Base-by-base conservation (phyloP, 2,329 filamentous ascomycete species). In the Sporothrix dimorphospora region DNA sequence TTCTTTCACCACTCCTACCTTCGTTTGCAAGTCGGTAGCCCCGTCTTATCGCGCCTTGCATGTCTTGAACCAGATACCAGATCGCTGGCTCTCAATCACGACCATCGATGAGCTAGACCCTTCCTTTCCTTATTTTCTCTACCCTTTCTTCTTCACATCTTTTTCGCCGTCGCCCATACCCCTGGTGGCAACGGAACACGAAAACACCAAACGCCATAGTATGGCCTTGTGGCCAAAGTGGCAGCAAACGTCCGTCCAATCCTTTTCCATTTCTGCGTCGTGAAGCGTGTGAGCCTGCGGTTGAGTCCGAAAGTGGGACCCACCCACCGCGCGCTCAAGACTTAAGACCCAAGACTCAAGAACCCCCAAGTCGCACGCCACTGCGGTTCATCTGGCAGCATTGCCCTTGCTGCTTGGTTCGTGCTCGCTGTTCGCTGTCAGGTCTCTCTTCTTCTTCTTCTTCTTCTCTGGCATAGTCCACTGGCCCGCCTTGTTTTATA, bases 1-100 rank as follows among this genome's bases (percentile, higher is more conserved):
- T 45, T 34, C 21, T 14, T 3, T 40, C 42, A 34, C 19, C 42
- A 6, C 12, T n/a, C 14, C 30, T 19, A 2, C 40, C 47, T 59
- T 67, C 30, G 16, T 61, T 61, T n/a, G 30, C 19, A 61, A 21
- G 34, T 40, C 55, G 55, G 55, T 45, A 53, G 45, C 27, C 21
- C 69, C 40, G 38, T 51, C 21, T 49, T 59, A 45, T 65, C 59
- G 21, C 9, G 59, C 40, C 42, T 65, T 65, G 38, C 40, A 45
- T 45, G n/a, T n/a, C n/a, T 8, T 63, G 59, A 21, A 6, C 59
- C 38, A 42, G 59, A 63, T 42, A 63, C 45, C 59, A 45, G 59
- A 63, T 45, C n/a, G 21, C n/a, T 45, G 55, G 30, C 19, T 34
- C 11, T 24, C 34, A 42, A 65, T n/a, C 38, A 65, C 55, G 55